phyloP scores from a whole-genome alignment of 495 filamentous ascomycete genomes.

The Cercophora sp. region DNA sequence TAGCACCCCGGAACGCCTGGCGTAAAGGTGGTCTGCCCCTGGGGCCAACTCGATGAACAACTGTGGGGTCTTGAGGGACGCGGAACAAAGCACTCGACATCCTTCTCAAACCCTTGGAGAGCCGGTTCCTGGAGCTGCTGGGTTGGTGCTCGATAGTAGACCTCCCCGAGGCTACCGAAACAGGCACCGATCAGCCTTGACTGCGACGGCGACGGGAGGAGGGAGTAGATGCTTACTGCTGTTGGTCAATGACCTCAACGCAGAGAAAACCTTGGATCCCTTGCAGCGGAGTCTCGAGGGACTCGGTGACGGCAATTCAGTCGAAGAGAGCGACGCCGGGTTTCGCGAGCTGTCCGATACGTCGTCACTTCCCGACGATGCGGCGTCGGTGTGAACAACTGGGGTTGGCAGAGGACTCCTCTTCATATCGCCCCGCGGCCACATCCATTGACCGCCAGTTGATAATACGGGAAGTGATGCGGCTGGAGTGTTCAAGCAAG shows the following conservation, averaged over 20 bases:
- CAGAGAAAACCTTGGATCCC: slow-evolving; percentile 41
- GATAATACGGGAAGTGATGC: too few relatives aligned
- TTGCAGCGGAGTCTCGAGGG: slow-evolving; percentile 35
- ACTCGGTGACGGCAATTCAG: slow-evolving; percentile 1
- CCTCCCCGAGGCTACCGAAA: slow-evolving; percentile 25
- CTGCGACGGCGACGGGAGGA: not conserved
- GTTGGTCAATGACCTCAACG: slow-evolving; percentile 43
- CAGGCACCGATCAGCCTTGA: not conserved
- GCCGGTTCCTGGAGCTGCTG: too few relatives aligned
- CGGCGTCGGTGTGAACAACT: slow-evolving; percentile 12
- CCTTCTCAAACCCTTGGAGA: slow-evolving; percentile 28
- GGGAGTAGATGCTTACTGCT: slow-evolving; percentile 30
- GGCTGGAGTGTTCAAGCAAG: too few relatives aligned
- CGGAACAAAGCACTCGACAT: slow-evolving; percentile 43
- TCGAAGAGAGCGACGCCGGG: slow-evolving; percentile 5
- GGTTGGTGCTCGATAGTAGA: too few relatives aligned
- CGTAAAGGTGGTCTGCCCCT: slow-evolving; percentile 33
- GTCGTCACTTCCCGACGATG: slow-evolving; percentile 5
- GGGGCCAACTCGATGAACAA: slow-evolving; percentile 40
- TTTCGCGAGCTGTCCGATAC: not conserved
- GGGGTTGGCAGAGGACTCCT: slow-evolving; percentile 15
- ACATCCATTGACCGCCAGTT: slow-evolving; percentile 18
- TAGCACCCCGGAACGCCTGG: slow-evolving; percentile 17
- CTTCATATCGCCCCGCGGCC: slow-evolving; percentile 23
- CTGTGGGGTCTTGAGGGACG: slow-evolving; percentile 38